These are phyloP conservation scores for Gynochthodes officinalis DNA, from an alignment of 257 asterid species.

Conservation along the genomic window DNA sequence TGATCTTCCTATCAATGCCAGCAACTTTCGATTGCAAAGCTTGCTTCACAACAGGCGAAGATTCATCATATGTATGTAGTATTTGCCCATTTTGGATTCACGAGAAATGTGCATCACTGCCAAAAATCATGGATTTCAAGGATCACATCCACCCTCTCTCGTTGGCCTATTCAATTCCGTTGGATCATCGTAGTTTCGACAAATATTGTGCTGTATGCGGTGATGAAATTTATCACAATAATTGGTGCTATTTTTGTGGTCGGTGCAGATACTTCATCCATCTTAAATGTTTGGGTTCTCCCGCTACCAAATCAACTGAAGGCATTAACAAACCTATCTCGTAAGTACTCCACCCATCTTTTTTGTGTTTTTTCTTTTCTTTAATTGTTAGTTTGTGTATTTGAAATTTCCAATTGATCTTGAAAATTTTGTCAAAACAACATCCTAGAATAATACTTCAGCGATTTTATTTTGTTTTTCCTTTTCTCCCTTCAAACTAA, in stretches of 20 bases:
- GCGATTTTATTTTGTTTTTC: neutral
- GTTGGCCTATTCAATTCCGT: neutral
- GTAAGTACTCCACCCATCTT: neutral
- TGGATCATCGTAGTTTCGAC: neutral
- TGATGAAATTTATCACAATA: rapidly evolving
- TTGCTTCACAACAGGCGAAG: neutral
- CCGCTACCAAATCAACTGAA: neutral
- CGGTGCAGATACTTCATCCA: constrained; percentile 8
- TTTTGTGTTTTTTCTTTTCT: neutral
- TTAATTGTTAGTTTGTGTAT: neutral
- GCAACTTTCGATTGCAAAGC: neutral
- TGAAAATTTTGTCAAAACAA: no score
- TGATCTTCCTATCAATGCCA: neutral
- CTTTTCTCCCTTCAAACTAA: neutral
- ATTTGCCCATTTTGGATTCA: constrained; percentile 9
- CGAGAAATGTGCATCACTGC: neutral
- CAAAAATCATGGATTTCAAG: no score
- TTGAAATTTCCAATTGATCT: no score
- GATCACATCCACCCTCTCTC: neutral
- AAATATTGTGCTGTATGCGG: neutral
- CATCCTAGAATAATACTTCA: no score
- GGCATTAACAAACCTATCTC: neutral
- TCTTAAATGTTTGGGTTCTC: neutral
- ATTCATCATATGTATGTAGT: neutral
- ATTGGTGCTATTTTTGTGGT: neutral